Evolutionary conservation across 1,139 yeast species (phyloP), one percentile per base, ranked within the genome.

Genomic region (Diutina siamensis): DNA sequence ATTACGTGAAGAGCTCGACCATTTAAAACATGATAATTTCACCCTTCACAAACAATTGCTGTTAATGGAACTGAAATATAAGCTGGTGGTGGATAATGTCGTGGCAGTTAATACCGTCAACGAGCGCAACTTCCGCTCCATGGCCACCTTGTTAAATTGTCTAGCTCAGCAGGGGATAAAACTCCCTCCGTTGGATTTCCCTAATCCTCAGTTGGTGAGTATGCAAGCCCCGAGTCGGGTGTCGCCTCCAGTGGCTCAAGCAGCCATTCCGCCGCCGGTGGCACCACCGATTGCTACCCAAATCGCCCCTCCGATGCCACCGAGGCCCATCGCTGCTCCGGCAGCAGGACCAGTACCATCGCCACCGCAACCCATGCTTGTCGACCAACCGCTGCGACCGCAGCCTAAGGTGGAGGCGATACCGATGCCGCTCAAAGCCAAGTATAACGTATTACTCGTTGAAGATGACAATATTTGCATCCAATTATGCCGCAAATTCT

Each of bases 391-490:
- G 17, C 19, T 5, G 25, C n/a, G 20, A 2, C 19, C 19, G 20
- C 18, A 4, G 3, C 19, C 36, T 3, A 20, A 31, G 13, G 27
- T 40, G 25, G 27, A 28, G 27, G 25, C 18, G 4, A 15, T 13
- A 15, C n/a, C 25, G 5, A 22, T 20, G 8, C 53, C 66, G 32
- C 60, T 65, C 2, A 66, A 67, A 49, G 71, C 74, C 2, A 68
- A 68, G 53, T 80, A 79, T 62, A 88, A 78, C 58, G 95, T 85
- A 1, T 64, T 87, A 41, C 64, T 87, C 21, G 96, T 87, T 4
- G 95, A 87, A 60, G 95, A 87, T 62, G 95, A 87, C 58, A 78
- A 79, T 44, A 88, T 85, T 34, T 84, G 94, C 54, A 83, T 88
- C 46, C 85, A 80, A 54, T 64, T 83, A 27, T 83, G 92, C 55